A percentile compares a stretch with the other conserved stretches of the same genome.
phyloP scores from a whole-genome alignment of 371 early-diverging fungal genomes.

The Actinomortierella ambigua region DNA sequence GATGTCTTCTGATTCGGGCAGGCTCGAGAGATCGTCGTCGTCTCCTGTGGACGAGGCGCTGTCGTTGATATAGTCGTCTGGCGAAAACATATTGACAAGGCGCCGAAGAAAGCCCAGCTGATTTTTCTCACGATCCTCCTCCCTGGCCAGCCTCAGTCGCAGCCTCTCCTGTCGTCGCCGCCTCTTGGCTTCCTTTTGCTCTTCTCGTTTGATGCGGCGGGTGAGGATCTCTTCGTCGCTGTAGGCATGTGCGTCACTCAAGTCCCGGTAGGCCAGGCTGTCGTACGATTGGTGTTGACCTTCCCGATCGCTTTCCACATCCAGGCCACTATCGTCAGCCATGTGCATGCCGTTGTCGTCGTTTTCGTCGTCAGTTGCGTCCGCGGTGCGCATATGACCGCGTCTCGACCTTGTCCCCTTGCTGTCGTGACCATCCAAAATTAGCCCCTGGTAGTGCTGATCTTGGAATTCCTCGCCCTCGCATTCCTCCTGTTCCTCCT shows the following conservation, averaged over 20 bases:
- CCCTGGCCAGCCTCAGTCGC: conserved; percentile 5
- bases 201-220: no score
- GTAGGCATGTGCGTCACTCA: neutral
- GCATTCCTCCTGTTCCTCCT: no score
- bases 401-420: no score
- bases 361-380: neutral
- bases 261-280: no score
- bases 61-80: conserved; percentile 1
- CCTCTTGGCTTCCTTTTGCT: no score
- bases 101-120: conserved; percentile 35
- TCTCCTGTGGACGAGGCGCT: neutral
- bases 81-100: conserved; percentile 3
- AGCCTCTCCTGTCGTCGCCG: conserved; percentile 1
- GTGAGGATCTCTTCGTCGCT: neutral
- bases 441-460: no score
- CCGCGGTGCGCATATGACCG: neutral
- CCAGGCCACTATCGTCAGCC: no score
- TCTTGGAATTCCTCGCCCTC: no score
- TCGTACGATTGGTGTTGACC: no score
- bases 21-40: neutral
- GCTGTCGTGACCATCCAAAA: no score
- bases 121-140: conserved; percentile 19
- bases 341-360: conserved; percentile 3
- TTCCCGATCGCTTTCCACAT: no score
- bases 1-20: neutral